Conservation (phyloP, 106 monocot species). For the Alisma plantagoaquatica region DNA sequence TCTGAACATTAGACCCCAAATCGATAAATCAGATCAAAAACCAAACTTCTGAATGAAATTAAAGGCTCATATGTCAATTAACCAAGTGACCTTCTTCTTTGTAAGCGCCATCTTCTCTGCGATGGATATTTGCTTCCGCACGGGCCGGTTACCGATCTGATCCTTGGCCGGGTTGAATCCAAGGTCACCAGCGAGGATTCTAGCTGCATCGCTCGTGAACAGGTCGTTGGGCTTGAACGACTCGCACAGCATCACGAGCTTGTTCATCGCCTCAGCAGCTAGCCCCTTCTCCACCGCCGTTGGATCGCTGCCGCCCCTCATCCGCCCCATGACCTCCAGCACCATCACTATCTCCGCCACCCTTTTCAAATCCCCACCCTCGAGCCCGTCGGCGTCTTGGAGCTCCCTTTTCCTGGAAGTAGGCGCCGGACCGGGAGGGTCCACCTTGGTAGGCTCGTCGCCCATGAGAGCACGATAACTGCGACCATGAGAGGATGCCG, state of each 20-base stretch:
- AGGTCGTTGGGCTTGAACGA: slow-evolving; percentile 58
- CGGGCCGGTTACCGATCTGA: slow-evolving; percentile 17
- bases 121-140: slow-evolving; percentile 22
- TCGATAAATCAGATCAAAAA: slow-evolving; percentile 5
- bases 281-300: slow-evolving; percentile 52
- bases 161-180: slow-evolving; percentile 63
- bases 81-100: slow-evolving; percentile 17
- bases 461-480: slow-evolving; percentile 4
- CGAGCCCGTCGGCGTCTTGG: slow-evolving; percentile 8
- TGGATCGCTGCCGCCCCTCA: slow-evolving; percentile 63
- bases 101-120: slow-evolving; percentile 16
- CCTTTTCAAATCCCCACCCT: slow-evolving; percentile 41
- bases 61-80: not conserved
- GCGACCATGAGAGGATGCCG: not conserved
- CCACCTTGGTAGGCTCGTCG: slow-evolving; percentile 6
- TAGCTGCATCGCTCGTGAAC: slow-evolving; percentile 74
- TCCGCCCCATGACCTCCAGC: slow-evolving; percentile 67
- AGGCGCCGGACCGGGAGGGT: no score
- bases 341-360: slow-evolving; percentile 96
- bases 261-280: slow-evolving; percentile 63
- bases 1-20: no score
- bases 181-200: slow-evolving; percentile 69
- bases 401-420: no score
- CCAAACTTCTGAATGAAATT: not conserved
- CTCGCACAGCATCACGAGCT: slow-evolving; percentile 40